These are phyloP conservation scores for Rhynchosporium secalis DNA, from an alignment of 2,329 filamentous ascomycete genomes.

Conservation along the genomic window DNA sequence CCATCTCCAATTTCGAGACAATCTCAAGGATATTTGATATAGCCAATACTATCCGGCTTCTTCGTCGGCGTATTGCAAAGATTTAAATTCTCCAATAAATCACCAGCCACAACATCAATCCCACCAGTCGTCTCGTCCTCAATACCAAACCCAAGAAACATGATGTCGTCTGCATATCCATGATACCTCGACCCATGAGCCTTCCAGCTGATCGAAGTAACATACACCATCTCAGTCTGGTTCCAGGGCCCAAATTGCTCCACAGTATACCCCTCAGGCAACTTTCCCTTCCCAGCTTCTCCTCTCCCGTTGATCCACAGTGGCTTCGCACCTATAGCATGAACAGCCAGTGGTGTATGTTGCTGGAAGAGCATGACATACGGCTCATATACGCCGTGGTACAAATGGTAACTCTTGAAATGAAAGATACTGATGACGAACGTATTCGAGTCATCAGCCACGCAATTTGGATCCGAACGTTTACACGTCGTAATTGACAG, in stretches of 20 bases:
- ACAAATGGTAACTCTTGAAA: slow-evolving; percentile 51
- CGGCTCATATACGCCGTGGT: slow-evolving; percentile 55
- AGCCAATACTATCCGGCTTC: neutral
- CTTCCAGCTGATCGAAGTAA: slow-evolving; percentile 59
- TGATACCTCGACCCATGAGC: slow-evolving; percentile 49
- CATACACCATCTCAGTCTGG: slow-evolving; percentile 56
- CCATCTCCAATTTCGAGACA: neutral
- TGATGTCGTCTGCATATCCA: slow-evolving; percentile 55
- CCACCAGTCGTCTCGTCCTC: slow-evolving; percentile 52
- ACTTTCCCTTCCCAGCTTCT: slow-evolving; percentile 34
- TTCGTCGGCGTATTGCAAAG: slow-evolving; percentile 34
- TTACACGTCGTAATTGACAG: slow-evolving; percentile 56
- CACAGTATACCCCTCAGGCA: slow-evolving; percentile 15
- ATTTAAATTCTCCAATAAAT: slow-evolving; percentile 48
- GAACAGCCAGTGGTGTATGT: slow-evolving; percentile 50
- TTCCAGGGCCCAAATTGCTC: slow-evolving; percentile 24
- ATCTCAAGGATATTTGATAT: neutral
- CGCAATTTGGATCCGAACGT: slow-evolving; percentile 48
- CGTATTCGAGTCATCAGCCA: slow-evolving; percentile 48
- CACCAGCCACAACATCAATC: slow-evolving; percentile 53
- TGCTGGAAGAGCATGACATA: slow-evolving; percentile 54
- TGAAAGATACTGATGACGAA: slow-evolving; percentile 57
- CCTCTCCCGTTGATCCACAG: slow-evolving; percentile 57
- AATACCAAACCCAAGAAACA: slow-evolving; percentile 57
- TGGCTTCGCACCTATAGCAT: slow-evolving; percentile 51